Percentiles rank a stretch among this genome's conserved stretches.
phyloP scores from a whole-genome alignment of 345 rosid species.

The Sapria himalayana region DNA sequence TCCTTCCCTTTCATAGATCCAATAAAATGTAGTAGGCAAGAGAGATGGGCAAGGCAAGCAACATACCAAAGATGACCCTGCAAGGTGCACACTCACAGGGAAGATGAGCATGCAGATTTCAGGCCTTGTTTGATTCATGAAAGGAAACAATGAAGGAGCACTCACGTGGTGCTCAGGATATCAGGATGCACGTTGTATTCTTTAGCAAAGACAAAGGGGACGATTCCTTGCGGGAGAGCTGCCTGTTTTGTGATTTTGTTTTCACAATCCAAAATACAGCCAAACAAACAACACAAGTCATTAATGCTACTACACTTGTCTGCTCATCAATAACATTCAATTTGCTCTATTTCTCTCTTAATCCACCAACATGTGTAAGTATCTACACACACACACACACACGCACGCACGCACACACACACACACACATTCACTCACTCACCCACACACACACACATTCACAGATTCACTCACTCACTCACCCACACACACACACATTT shows the following conservation, averaged over 20 bases:
- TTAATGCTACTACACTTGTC: constrained; percentile 4
- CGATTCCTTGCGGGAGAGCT: constrained; percentile 69
- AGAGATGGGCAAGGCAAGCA: constrained; percentile 87
- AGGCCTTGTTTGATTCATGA: neutral
- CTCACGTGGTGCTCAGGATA: constrained; percentile 64
- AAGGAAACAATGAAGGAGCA: neutral
- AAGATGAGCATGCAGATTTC: neutral
- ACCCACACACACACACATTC: neutral
- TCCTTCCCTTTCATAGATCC: constrained; percentile 42
- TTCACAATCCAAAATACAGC: constrained; percentile 5
- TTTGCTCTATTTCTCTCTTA: neutral
- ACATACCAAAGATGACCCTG: constrained; percentile 97
- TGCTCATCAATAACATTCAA: constrained; percentile 5
- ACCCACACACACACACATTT: no score
- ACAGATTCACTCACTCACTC: neutral
- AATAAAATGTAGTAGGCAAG: constrained; percentile 74
- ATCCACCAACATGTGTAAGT: neutral
- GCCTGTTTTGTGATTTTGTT: constrained; percentile 30
- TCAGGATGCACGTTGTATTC: constrained; percentile 63
- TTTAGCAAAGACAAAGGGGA: constrained; percentile 76
- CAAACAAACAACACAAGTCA: constrained; percentile 11
- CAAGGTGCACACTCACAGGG: constrained; percentile 7
- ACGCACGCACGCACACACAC: no score
- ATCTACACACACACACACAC: neutral
- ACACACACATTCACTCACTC: no score